phyloP scores from a whole-genome alignment of 805 yeast species.

The Alloascoidea africana region DNA sequence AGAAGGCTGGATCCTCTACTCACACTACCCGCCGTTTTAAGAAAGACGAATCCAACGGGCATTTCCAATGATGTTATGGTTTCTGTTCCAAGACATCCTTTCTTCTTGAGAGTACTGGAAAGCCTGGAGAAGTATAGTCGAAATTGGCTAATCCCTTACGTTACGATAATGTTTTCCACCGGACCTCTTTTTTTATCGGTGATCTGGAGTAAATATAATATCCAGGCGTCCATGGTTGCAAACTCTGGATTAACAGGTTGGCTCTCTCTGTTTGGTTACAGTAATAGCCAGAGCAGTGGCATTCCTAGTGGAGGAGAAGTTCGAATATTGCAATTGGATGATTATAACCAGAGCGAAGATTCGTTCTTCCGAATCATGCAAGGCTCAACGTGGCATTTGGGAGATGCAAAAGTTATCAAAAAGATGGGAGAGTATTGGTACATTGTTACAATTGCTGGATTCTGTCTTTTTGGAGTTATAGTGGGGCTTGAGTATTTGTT shows the following conservation, averaged over 20 bases:
- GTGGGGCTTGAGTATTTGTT: slow-evolving; percentile 38
- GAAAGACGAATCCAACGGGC: slow-evolving; percentile 71
- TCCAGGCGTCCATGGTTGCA: too few species aligned
- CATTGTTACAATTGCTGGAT: slow-evolving; percentile 50
- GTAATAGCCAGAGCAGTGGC: slow-evolving; percentile 71
- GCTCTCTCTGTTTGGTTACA: too few species aligned
- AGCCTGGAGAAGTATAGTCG: slow-evolving; percentile 37
- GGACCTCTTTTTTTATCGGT: slow-evolving; percentile 70
- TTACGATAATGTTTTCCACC: slow-evolving; percentile 72
- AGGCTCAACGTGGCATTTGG: slow-evolving; percentile 77
- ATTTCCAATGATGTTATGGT: slow-evolving; percentile 81
- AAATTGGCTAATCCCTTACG: slow-evolving; percentile 63
- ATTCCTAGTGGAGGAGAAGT: slow-evolving; percentile 52
- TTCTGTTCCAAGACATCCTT: slow-evolving; percentile 63
- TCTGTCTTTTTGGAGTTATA: slow-evolving; percentile 15
- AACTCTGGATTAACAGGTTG: too few species aligned
- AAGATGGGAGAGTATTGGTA: slow-evolving; percentile 51
- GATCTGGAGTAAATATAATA: slow-evolving; percentile 68
- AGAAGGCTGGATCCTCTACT: slow-evolving; percentile 58
- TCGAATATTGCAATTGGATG: slow-evolving; percentile 54
- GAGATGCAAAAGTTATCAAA: slow-evolving; percentile 60
- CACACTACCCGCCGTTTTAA: slow-evolving; percentile 60
- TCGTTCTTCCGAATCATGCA: slow-evolving; percentile 44
- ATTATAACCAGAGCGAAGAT: slow-evolving; percentile 35
- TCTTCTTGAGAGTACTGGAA: slow-evolving; percentile 50